Evolutionary conservation across 2,329 filamentous ascomycete genomes (phyloP), one percentile per base, ranked within the genome.

Genomic region (Neofusicoccum laricinum): DNA sequence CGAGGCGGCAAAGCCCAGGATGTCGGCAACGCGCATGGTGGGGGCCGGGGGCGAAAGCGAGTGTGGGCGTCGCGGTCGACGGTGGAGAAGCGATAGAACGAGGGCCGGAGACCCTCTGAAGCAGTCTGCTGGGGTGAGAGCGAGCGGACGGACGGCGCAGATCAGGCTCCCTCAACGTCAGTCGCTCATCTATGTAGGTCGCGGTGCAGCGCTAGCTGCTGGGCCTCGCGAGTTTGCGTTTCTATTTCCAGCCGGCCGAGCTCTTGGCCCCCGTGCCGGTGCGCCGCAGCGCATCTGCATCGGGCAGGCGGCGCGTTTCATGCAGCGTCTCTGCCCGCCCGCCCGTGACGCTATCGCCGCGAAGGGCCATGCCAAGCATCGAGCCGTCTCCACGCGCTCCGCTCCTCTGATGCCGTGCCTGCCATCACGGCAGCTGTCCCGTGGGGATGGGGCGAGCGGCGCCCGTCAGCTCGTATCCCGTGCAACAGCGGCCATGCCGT

Each of bases 61-160:
- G 14, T 48, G 40, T n/a, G 38, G 34, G 32, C 30, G 41, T 25
- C 75, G 71, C 69, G 72, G 75, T 66, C 67, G 71, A 70, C 65
- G 2, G 19, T 50, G 53, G 55, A 63, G 19, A 77, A 59, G 75
- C 74, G 75, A 77, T 71, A 75, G 75, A 72, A 77, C 72, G 65
- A 74, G 75, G 74, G 73, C 69, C 70, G 68, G 46, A 62, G 67
- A 68, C 62, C 51, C 62, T 64, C 43, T 63, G 14, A 38, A 38
- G 36, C 11, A 38, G 14, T 10, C 38, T 32, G 36, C 6, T 45
- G 53, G 25, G 38, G 38, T 14, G 41, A 34, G 15, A 15, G 41
- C 25, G 53, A 45, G 53, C 10, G 53, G 53, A 19, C 30, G 19
- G 25, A 19, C 38, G 15, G n/a, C 7, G 19, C n/a, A n/a, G 19